A percentile compares a stretch with the other conserved stretches of the same genome.
phyloP scores from a whole-genome alignment of 305 asterid genomes.

The Fraxinus ornus region DNA sequence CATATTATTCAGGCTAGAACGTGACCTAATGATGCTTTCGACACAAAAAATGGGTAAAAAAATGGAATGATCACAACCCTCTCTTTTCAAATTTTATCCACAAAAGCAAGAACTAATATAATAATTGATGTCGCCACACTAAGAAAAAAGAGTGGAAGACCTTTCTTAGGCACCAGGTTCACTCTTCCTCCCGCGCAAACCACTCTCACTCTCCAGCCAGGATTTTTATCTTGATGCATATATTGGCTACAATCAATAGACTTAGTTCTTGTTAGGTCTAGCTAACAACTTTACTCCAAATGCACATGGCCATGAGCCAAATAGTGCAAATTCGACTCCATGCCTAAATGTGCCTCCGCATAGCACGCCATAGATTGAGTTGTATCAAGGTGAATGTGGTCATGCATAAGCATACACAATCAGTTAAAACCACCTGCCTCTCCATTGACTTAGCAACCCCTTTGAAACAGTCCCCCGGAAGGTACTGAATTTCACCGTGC shows the following conservation, averaged over 20 bases:
- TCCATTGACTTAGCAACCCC: not conserved
- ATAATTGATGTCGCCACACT: not conserved
- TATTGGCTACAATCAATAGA: not conserved
- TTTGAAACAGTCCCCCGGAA: constrained; percentile 17
- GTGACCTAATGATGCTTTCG: not conserved
- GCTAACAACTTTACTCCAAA: not conserved
- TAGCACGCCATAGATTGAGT: not conserved
- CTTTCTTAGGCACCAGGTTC: not conserved
- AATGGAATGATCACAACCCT: not conserved
- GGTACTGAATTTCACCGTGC: not conserved
- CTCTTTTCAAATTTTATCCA: not conserved
- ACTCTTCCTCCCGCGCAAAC: not conserved
- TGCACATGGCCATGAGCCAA: not conserved
- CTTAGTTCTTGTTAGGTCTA: not conserved
- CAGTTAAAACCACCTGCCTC: not conserved
- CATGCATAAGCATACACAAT: not conserved
- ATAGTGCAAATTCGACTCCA: not conserved
- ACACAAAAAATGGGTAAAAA: not conserved
- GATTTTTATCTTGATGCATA: not conserved
- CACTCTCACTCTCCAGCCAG: not conserved
- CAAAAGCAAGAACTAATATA: not conserved
- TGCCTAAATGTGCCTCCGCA: not conserved
- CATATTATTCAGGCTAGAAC: no score
- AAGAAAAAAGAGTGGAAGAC: not conserved
- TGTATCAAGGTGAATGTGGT: not conserved